These are phyloP conservation scores for Monotropa hypopitys DNA, from an alignment of 179 eudicot genomes.

Conservation along the genomic window DNA sequence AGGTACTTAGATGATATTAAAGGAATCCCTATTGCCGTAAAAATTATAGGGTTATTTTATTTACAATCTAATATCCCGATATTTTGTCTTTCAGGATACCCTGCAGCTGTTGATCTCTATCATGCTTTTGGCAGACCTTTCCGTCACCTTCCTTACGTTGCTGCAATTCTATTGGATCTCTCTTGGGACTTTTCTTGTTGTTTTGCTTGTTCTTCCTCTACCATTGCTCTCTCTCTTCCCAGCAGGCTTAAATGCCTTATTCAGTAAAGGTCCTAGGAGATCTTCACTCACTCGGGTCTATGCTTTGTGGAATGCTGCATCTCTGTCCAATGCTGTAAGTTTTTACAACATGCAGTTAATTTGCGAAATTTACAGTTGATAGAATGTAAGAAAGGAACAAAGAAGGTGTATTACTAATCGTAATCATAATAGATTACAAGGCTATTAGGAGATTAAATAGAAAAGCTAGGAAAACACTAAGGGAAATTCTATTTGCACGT, in stretches of 20 bases:
- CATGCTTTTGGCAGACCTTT: conserved; percentile 67
- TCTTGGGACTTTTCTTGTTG: conserved; percentile 65
- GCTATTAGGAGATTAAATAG: no score
- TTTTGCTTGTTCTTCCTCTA: conserved; percentile 73
- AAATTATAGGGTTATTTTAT: conserved; percentile 2
- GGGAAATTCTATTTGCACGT: no score
- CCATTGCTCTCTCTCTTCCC: conserved; percentile 74
- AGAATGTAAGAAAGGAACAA: no score
- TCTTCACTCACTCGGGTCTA: conserved; percentile 78
- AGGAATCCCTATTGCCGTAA: background rate
- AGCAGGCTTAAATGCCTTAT: conserved; percentile 75
- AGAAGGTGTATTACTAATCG: no score
- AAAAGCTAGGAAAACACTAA: no score
- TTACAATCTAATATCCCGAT: background rate
- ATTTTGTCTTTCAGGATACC: conserved; percentile 50
- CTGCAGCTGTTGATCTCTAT: conserved; percentile 62
- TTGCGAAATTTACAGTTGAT: background rate
- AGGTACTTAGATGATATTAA: conserved; percentile 30
- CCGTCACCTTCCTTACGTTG: conserved; percentile 55
- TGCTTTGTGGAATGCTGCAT: conserved; percentile 76
- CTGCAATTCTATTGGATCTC: conserved; percentile 75
- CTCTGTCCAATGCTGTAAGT: conserved; percentile 67
- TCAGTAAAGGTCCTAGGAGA: conserved; percentile 57
- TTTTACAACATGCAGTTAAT: background rate
- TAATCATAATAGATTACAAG: no score